phyloP scores from a whole-genome alignment of 2,329 filamentous ascomycete species.

The Fusarium oligoseptatum region DNA sequence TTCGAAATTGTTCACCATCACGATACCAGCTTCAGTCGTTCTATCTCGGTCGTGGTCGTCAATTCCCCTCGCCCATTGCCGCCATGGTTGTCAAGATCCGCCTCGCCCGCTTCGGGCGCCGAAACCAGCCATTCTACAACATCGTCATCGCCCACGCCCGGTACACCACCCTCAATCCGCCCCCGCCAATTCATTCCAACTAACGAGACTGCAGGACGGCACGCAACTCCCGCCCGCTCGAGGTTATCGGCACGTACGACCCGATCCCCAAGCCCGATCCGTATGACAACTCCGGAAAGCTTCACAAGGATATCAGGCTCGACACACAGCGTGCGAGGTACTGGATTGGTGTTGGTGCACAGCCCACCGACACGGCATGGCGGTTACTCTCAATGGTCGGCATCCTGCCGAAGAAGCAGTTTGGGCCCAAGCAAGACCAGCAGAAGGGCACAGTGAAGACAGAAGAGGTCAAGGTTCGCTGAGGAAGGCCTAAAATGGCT shows the following conservation, averaged over 20 bases:
- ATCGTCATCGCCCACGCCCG: conserved; percentile 95
- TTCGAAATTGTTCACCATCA: conserved; percentile 49
- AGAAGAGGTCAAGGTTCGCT: conserved; percentile 49
- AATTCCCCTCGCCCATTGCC: conserved; percentile 30
- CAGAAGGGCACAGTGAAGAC: conserved; percentile 45
- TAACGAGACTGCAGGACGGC: conserved; percentile 73
- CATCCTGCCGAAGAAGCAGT: conserved; percentile 55
- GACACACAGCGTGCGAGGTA: conserved; percentile 87
- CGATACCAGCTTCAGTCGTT: conserved; percentile 20
- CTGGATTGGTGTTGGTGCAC: conserved; percentile 96
- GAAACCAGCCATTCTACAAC: conserved; percentile 94
- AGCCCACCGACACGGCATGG: conserved; percentile 93
- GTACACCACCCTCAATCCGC: conserved; percentile 62
- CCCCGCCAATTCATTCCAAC: neutral
- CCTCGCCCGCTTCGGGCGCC: conserved; percentile 91
- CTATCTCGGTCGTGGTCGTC: conserved; percentile 25
- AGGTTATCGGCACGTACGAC: conserved; percentile 88
- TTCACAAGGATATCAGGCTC: conserved; percentile 92
- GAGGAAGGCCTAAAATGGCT: conserved; percentile 20
- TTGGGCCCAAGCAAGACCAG: conserved; percentile 49
- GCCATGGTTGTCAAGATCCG: conserved; percentile 93
- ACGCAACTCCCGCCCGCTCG: conserved; percentile 87
- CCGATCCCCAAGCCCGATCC: conserved; percentile 73
- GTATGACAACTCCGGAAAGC: conserved; percentile 72
- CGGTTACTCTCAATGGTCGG: conserved; percentile 83